phyloP scores from a whole-genome alignment of 108 stramenopile species.

The Mediolabrus comicus region DNA sequence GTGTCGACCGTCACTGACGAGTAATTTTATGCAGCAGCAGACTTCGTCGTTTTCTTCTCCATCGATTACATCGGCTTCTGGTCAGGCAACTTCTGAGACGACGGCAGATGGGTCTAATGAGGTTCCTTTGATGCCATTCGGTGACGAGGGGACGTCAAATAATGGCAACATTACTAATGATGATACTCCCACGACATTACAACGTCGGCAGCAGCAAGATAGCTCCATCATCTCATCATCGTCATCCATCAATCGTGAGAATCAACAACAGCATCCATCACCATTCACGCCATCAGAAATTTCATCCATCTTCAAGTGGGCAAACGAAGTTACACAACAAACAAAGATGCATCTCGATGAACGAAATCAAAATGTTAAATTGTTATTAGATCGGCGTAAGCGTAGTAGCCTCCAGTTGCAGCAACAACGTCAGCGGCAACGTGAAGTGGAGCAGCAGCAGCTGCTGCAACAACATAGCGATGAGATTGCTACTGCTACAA shows the following conservation, averaged over 20 bases:
- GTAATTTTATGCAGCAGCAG: neutral
- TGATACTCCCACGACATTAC: too few species aligned
- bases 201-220: too few species aligned
- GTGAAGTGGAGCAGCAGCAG: too few species aligned
- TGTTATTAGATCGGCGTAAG: neutral
- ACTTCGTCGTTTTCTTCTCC: neutral
- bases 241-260: too few species aligned
- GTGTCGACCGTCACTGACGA: neutral
- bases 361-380: conserved; percentile 21
- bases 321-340: neutral
- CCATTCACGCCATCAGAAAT: neutral
- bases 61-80: neutral
- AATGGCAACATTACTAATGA: too few species aligned
- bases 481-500: neutral
- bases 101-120: too few species aligned
- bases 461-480: too few species aligned
- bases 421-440: too few species aligned
- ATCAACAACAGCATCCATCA: neutral
- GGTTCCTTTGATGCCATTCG: too few species aligned
- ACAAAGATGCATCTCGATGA: conserved; percentile 5
- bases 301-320: neutral
- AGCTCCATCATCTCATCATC: too few species aligned
- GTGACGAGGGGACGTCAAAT: too few species aligned
- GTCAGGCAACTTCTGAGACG: too few species aligned
- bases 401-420: neutral